Evolutionary conservation across 1,284 basidiomycete genomes (phyloP), one percentile per base, ranked within the genome.

Genomic region (Athelia sp.): DNA sequence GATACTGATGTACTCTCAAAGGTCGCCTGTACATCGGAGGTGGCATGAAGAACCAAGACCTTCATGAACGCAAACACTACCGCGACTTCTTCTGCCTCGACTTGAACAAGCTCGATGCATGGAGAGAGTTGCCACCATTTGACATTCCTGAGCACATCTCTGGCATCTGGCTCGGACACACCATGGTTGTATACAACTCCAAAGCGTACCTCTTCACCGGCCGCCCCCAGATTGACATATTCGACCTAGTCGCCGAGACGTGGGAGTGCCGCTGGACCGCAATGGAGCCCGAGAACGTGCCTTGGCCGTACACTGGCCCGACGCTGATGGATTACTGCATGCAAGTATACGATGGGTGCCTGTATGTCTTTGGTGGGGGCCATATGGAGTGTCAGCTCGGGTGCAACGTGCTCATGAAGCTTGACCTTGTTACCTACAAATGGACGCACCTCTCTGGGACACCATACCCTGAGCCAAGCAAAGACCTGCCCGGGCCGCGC

Each of bases 121-220:
- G 68, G 68, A 55, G 60, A n/a, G 43, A 54, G 17, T 62, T 70
- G 1, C 63, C 64, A 29, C 26, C 26, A 6, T 29, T 29, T 1
- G 48, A 52, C 6, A 69, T 63, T 50, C 63, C 67, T 2, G 47
- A 55, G 11, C 55, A 60, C 51, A 64, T 59, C 57, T 29, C 26
- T 13, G 26, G 26, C 13, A 4, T 29, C 26, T 29, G 26, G 26
- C 26, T 29, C 13, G 13, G 26, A 4, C 26, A 29, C 26, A 53
- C 58, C 21, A 63, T 67, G 56, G 54, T 48, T 31, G 60, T 67
- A 13, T 54, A 65, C 52, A 57, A 62, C 3, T 49, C 59, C 21
- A 67, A 66, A 50, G 69, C 66, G 3, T 68, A 69, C 47, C 56
- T 67, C 36, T 67, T 65, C 57, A 60, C 56, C 9, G 66, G 66